Evolutionary conservation across 768 basidiomycete genomes (phyloP).

Genomic region (Leccinellum luteum): DNA sequence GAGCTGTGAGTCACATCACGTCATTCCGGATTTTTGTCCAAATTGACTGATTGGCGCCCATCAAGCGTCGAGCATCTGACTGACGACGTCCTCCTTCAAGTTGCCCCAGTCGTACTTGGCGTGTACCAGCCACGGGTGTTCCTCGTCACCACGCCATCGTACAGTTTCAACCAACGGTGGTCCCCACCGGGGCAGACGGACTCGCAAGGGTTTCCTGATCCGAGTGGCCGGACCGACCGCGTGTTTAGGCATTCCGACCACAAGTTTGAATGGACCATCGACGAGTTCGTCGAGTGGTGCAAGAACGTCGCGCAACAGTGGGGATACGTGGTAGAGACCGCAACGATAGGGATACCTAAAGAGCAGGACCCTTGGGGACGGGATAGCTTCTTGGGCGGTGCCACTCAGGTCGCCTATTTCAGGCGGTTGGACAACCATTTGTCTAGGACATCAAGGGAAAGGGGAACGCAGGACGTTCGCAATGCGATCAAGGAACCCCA

Average conservation of each 20-base stretch:
- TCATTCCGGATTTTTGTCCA: neutral
- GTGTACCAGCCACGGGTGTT: constrained; percentile 71
- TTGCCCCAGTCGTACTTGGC: constrained; percentile 73
- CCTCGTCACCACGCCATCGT: constrained; percentile 83
- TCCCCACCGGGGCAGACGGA: constrained; percentile 48
- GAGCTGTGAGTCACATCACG: constrained; percentile 63
- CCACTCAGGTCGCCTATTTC: constrained; percentile 68
- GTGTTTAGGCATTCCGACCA: constrained; percentile 82
- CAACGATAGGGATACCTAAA: constrained; percentile 55
- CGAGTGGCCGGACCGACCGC: constrained; percentile 69
- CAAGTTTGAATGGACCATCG: constrained; percentile 84
- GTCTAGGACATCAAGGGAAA: constrained; percentile 32
- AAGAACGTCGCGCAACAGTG: constrained; percentile 51
- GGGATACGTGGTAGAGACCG: constrained; percentile 67
- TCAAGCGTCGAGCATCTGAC: constrained; percentile 78
- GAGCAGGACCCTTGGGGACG: constrained; percentile 73
- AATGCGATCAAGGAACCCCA: constrained; percentile 35
- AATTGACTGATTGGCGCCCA: constrained; percentile 10
- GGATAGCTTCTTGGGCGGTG: constrained; percentile 60
- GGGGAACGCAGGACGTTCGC: constrained; percentile 7
- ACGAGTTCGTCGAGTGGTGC: constrained; percentile 73
- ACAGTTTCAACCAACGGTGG: constrained; percentile 78
- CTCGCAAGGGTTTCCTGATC: constrained; percentile 61
- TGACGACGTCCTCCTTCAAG: constrained; percentile 52
- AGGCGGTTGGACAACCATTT: constrained; percentile 39